Evolutionary conservation across 305 asterid genomes (phyloP).

Genomic region (Fraxinus xanthoxyloides): DNA sequence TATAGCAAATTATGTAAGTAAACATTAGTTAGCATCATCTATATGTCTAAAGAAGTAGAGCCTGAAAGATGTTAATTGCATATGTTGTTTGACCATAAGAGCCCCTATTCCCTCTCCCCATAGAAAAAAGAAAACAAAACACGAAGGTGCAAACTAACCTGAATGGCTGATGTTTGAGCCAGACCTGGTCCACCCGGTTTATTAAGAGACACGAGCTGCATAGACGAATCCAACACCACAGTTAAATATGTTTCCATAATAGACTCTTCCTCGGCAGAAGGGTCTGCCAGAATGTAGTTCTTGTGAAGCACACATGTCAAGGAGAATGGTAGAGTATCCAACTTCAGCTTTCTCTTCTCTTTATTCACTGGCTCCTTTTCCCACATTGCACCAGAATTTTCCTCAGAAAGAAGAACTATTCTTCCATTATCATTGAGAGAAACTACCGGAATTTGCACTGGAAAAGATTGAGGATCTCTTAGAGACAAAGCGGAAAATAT

Average conservation of each 20-base stretch:
- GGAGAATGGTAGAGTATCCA: conserved; percentile 55
- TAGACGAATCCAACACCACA: conserved; percentile 67
- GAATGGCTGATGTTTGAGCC: conserved; percentile 40
- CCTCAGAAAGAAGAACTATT: conserved; percentile 65
- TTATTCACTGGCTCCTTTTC: conserved; percentile 67
- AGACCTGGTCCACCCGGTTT: conserved; percentile 90
- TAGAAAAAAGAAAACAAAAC: background rate
- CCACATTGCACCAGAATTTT: conserved; percentile 39
- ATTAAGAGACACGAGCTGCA: conserved; percentile 68
- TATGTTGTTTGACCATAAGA: background rate
- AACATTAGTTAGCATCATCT: background rate
- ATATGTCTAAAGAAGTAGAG: background rate
- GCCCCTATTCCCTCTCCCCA: background rate
- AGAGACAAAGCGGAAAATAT: background rate
- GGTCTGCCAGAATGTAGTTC: conserved; percentile 84
- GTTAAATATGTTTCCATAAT: conserved; percentile 75
- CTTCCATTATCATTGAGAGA: conserved; percentile 54
- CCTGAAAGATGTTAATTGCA: background rate
- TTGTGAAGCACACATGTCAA: conserved; percentile 80
- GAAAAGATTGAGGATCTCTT: conserved; percentile 25
- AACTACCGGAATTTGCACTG: conserved; percentile 81
- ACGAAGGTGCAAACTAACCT: conserved; percentile 1
- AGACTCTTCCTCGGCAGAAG: conserved; percentile 89
- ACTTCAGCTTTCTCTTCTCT: conserved; percentile 69
- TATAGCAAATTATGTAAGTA: conserved; percentile 13